Percentiles rank a stretch among this genome's conserved stretches.
Conservation (phyloP, 2,329 filamentous ascomycete species). For the Pezicula radicicola region DNA sequence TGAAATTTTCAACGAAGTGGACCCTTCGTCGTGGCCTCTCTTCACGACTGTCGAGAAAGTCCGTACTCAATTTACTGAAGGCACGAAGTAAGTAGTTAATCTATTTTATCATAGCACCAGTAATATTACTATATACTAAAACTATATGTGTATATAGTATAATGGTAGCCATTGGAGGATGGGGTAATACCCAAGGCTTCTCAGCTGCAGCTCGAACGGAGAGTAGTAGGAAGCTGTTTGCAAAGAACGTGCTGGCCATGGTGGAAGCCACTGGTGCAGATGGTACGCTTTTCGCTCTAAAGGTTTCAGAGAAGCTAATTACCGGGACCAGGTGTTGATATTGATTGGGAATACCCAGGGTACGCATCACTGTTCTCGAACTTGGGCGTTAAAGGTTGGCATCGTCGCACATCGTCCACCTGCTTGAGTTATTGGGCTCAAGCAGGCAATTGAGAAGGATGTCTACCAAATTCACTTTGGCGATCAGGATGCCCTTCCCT, state of each 20-base stretch:
- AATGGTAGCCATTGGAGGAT: slow-evolving; percentile 71
- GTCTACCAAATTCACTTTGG: too few relatives aligned
- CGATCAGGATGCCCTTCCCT: too few relatives aligned
- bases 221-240: slow-evolving; percentile 53
- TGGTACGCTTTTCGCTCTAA: slow-evolving; percentile 37
- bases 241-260: slow-evolving; percentile 62
- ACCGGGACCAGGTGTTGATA: slow-evolving; percentile 33
- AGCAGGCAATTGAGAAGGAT: too few relatives aligned
- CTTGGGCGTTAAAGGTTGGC: too few relatives aligned
- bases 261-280: slow-evolving; percentile 61
- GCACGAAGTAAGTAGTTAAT: slow-evolving; percentile 31
- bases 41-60: slow-evolving; percentile 49
- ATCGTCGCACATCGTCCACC: too few relatives aligned
- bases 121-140: too few relatives aligned
- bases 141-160: slow-evolving; percentile 39
- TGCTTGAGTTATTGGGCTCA: too few relatives aligned
- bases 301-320: not conserved
- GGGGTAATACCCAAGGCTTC: slow-evolving; percentile 68
- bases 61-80: slow-evolving; percentile 43
- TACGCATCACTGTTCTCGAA: slow-evolving; percentile 18
- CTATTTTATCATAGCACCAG: too few relatives aligned
- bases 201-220: slow-evolving; percentile 50
- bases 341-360: slow-evolving; percentile 53
- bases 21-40: slow-evolving; percentile 39
- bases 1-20: slow-evolving; percentile 44